Percentiles rank a stretch among this genome's conserved stretches.
Evolutionary conservation across 164 flowering plant species (phyloP).

Genomic region (Umbilicus rupestris): DNA sequence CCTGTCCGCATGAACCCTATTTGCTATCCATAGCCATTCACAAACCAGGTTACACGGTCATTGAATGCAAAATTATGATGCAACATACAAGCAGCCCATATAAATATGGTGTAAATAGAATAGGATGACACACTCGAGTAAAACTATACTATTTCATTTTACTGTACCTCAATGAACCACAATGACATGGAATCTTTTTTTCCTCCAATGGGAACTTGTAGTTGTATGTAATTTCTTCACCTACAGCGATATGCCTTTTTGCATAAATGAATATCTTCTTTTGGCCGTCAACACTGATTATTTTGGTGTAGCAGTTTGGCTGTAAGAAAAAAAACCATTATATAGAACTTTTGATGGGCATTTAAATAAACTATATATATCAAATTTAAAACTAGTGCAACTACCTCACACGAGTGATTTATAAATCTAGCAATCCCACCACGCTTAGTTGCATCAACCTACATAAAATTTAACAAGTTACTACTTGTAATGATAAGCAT

Average conservation of each 20-base stretch:
- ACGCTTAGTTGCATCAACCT: slow-evolving; percentile 99
- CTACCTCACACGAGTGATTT: slow-evolving; percentile 98
- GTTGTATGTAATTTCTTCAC: slow-evolving; percentile 94
- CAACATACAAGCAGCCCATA: background rate
- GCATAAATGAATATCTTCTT: slow-evolving; percentile 95
- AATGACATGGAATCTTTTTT: slow-evolving; percentile 92
- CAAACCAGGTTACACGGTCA: background rate
- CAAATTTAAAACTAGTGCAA: background rate
- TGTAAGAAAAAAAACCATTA: slow-evolving; percentile 21
- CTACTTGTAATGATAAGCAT: background rate
- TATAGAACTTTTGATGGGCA: background rate
- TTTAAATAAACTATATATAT: background rate
- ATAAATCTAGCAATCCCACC: slow-evolving; percentile 98
- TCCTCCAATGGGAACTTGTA: slow-evolving; percentile 98
- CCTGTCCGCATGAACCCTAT: background rate
- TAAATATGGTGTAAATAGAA: background rate
- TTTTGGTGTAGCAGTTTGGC: slow-evolving; percentile 99
- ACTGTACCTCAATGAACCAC: slow-evolving; percentile 76
- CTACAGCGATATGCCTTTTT: slow-evolving; percentile 73
- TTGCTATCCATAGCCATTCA: background rate
- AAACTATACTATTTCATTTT: background rate
- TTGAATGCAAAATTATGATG: no score
- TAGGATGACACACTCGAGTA: background rate
- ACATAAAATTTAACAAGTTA: slow-evolving; percentile 7
- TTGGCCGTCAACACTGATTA: slow-evolving; percentile 85